phyloP scores from a whole-genome alignment of 2,329 filamentous ascomycete genomes.

The Fusarium sublunatum region DNA sequence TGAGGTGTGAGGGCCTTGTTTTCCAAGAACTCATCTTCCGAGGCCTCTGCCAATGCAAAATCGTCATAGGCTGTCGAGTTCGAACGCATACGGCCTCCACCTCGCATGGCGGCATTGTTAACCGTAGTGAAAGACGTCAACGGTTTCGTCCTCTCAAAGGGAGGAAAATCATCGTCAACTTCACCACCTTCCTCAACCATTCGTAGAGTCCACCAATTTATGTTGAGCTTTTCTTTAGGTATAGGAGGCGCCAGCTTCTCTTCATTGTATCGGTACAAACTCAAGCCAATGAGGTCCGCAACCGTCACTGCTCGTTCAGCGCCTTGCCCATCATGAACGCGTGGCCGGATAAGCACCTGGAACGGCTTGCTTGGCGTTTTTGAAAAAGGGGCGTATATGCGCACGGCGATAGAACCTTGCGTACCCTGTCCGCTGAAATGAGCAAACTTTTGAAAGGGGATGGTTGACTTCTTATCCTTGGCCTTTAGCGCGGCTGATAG shows the following conservation, averaged over 20 bases:
- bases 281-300: constrained; percentile 83
- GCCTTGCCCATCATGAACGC: constrained; percentile 74
- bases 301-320: constrained; percentile 74
- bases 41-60: constrained; percentile 81
- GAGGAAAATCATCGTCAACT: constrained; percentile 86
- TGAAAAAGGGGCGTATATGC: constrained; percentile 81
- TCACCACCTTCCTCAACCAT: constrained; percentile 89
- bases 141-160: constrained; percentile 77
- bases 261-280: constrained; percentile 81
- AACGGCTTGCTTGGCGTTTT: constrained; percentile 71
- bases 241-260: constrained; percentile 78
- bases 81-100: constrained; percentile 67
- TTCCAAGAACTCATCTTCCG: constrained; percentile 72
- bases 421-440: constrained; percentile 82
- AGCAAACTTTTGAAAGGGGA: constrained; percentile 82
- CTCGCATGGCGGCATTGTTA: constrained; percentile 82
- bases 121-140: constrained; percentile 84
- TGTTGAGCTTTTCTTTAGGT: constrained; percentile 73
- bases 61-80: constrained; percentile 84
- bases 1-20: constrained; percentile 77
- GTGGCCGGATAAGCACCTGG: constrained; percentile 77
- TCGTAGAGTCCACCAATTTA: constrained; percentile 84
- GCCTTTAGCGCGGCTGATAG: constrained; percentile 78
- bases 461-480: constrained; percentile 73
- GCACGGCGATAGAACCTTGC: constrained; percentile 78